Conservation (phyloP, 768 basidiomycete species). For the Epithele typhae region DNA sequence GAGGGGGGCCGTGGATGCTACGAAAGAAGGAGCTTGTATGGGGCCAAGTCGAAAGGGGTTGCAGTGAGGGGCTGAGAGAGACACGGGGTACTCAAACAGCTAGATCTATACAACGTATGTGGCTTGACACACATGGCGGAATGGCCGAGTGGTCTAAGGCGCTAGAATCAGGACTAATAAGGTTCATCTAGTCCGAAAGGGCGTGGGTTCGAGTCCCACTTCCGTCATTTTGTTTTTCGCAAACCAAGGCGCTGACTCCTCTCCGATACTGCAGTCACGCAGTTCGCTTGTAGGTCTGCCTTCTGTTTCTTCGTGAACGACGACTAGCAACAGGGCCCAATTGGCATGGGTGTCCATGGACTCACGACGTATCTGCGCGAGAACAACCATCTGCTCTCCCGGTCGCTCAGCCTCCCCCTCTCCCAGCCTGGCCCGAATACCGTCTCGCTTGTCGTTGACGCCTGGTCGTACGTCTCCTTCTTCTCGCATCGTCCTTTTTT, state of each 20-base stretch:
- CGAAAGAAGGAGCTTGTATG: no score
- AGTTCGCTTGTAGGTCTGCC: no score
- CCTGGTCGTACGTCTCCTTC: conserved; percentile 75
- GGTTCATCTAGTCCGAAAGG: conserved; percentile 11
- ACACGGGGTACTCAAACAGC: no score
- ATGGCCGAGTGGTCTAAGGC: conserved; percentile 22
- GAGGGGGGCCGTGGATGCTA: no score
- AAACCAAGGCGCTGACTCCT: no score
- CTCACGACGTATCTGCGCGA: conserved; percentile 49
- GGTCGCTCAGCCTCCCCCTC: conserved; percentile 27
- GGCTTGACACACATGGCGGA: no score
- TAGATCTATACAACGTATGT: no score
- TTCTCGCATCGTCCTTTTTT: neutral
- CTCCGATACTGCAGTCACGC: no score
- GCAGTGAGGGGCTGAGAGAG: no score
- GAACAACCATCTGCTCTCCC: conserved; percentile 36
- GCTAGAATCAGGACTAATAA: conserved; percentile 14
- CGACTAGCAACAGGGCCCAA: neutral
- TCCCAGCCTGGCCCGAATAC: no score
- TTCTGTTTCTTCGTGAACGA: no score
- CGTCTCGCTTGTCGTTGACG: conserved; percentile 63
- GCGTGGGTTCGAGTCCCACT: conserved; percentile 17
- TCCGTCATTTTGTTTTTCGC: conserved; percentile 1
- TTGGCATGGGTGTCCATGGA: conserved; percentile 47
- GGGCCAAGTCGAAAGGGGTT: no score